Base-by-base conservation (phyloP, 441 rosid genomes). In the Jatropha multifida region DNA sequence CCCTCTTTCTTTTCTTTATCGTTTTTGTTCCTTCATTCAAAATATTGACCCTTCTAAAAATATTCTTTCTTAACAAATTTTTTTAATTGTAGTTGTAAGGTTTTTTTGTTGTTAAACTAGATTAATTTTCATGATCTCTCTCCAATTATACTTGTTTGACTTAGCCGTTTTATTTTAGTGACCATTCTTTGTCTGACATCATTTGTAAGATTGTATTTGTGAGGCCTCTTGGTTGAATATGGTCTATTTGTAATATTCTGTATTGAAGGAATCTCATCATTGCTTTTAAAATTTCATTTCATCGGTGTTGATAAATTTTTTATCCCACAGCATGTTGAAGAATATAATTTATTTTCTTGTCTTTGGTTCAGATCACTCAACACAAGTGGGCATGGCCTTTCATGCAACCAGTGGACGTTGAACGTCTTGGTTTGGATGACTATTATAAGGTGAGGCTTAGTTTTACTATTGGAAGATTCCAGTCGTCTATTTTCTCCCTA, bases 381-480 rank as follows among this genome's bases (percentile, higher is more conserved):
- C 97, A 90, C 82, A 87, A 81, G 81, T 92, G 97, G 98, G 97
- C 97, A n/a, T 78, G 83, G 89, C 98, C 97, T 51, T 94, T 94
- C 72, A 63, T 86, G 91, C 76, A 90, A 76, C 98, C 97, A 59
- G 98, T 94, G 68, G 98, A 94, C 80, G 97, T 90, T 73, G 76
- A 84, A 79, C 92, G 94, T 74, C 97, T 91, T 74, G 88, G 88
- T 78, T 88, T 94, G 82, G 81, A 91, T 77, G 98, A 94, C 83
- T 94, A 94, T 84, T 79, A 88, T 59, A 81, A 92, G 97, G 97
- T 92, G 68, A 64, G 10, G 40, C 20, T 20, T 60, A 48, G 20
- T 59, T 17, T 26, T 77, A 40, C 46, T 74, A 65, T n/a, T 59
- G 44, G 17, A 65, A 48, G 12, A 42, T 61, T 67, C 7, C 38